Percentiles rank a stretch among this genome's conserved stretches.
Evolutionary conservation across 2,329 filamentous ascomycete species (phyloP).

Genomic region (Aspergillus pseudoterreus): DNA sequence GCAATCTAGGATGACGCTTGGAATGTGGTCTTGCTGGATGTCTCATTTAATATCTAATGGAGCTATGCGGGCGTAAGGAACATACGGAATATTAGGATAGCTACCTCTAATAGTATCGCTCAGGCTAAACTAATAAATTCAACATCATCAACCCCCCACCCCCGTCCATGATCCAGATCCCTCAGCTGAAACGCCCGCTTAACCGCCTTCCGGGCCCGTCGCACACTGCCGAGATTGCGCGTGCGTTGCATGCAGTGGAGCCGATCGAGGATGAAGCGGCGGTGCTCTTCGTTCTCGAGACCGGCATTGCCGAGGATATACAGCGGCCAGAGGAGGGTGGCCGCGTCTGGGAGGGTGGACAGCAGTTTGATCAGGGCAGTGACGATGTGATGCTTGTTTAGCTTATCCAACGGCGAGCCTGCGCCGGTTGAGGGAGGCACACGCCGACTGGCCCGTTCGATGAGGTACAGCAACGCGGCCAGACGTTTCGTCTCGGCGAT

Average conservation of each 20-base stretch:
- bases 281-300: constrained; percentile 21
- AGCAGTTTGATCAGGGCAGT: constrained; percentile 17
- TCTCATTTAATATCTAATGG: not conserved
- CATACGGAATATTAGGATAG: too few relatives aligned
- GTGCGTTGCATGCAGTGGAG: constrained; percentile 18
- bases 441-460: constrained; percentile 5
- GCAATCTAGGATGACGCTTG: constrained; percentile 10
- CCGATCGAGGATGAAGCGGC: constrained; percentile 28
- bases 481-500: constrained; percentile 29
- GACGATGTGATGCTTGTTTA: constrained; percentile 9
- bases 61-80: not conserved
- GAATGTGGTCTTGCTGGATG: constrained; percentile 7
- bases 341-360: constrained; percentile 16
- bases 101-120: too few relatives aligned
- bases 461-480: constrained; percentile 27
- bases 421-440: not conserved
- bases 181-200: constrained; percentile 18
- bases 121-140: not conserved
- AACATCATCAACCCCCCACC: not conserved
- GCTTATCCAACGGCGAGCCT: not conserved
- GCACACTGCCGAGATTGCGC: constrained; percentile 28
- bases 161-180: constrained; percentile 8
- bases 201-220: constrained; percentile 18
- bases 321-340: constrained; percentile 23
- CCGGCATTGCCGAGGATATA: constrained; percentile 22